phyloP scores from a whole-genome alignment of 208 protist genomes.

The Trypanosoma boissoni region DNA sequence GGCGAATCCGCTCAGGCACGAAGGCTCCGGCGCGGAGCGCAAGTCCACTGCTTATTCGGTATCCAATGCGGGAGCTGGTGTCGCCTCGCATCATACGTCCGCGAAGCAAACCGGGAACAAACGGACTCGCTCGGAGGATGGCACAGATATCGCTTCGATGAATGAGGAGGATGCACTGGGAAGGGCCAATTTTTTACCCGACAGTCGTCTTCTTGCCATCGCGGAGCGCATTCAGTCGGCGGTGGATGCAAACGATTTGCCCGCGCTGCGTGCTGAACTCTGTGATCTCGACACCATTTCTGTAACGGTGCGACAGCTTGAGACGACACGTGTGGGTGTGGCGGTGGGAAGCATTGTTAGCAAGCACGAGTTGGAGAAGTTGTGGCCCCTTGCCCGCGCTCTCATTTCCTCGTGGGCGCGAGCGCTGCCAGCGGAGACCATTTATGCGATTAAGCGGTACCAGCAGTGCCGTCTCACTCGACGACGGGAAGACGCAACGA shows the following conservation, averaged over 20 bases:
- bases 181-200: slow-evolving; percentile 21
- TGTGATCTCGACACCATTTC: slow-evolving; percentile 57
- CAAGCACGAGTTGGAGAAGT: slow-evolving; percentile 28
- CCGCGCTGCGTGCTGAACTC: slow-evolving; percentile 41
- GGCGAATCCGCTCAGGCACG: slow-evolving; percentile 70
- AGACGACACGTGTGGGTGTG: slow-evolving; percentile 70
- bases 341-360: slow-evolving; percentile 63
- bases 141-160: too few relatives aligned
- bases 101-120: too few relatives aligned
- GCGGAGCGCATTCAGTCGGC: slow-evolving; percentile 42
- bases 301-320: slow-evolving; percentile 48
- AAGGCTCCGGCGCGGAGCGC: too few relatives aligned
- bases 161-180: too few relatives aligned
- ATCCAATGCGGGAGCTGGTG: too few relatives aligned
- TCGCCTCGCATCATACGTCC: too few relatives aligned
- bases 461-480: slow-evolving; percentile 26
- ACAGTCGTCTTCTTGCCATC: slow-evolving; percentile 37
- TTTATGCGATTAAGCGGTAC: slow-evolving; percentile 47
- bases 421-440: slow-evolving; percentile 56
- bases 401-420: slow-evolving; percentile 75
- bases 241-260: slow-evolving; percentile 30
- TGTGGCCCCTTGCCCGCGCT: slow-evolving; percentile 66
- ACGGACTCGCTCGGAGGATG: too few relatives aligned
- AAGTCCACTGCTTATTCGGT: too few relatives aligned
- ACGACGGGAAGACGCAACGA: slow-evolving; percentile 23